Evolutionary conservation across 2,329 filamentous ascomycete species (phyloP).

Genomic region (Atkinsonella texensis): DNA sequence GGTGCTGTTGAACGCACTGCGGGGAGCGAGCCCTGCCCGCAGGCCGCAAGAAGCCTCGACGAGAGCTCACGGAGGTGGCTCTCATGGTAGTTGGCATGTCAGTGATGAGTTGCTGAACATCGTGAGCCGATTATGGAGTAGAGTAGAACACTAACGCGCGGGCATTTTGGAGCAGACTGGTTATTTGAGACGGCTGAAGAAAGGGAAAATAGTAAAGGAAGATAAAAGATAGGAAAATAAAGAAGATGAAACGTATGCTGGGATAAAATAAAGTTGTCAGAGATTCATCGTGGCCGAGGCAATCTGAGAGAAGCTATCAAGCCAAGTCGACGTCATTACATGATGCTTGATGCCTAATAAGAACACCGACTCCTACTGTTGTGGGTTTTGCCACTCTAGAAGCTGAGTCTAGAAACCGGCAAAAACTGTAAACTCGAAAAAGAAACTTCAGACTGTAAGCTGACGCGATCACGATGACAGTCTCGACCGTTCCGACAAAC

Average conservation of each 20-base stretch:
- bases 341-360: too few species aligned
- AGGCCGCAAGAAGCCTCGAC: slow-evolving; percentile 1
- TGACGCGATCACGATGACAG: too few species aligned
- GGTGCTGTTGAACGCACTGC: background rate
- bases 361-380: too few species aligned
- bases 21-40: background rate
- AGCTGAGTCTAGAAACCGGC: background rate
- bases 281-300: background rate
- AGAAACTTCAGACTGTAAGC: too few species aligned
- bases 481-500: too few species aligned
- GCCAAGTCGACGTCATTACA: background rate
- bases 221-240: too few species aligned
- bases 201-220: too few species aligned
- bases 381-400: too few species aligned
- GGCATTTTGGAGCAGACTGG: background rate
- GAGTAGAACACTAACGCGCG: background rate
- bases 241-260: background rate
- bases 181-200: background rate
- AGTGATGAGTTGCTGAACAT: background rate
- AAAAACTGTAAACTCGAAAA: background rate
- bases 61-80: background rate
- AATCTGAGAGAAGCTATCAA: background rate
- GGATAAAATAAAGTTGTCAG: background rate
- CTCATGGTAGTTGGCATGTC: background rate
- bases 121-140: background rate